Base-by-base conservation (phyloP, 805 yeast genomes). In the Saturnispora bothae region DNA sequence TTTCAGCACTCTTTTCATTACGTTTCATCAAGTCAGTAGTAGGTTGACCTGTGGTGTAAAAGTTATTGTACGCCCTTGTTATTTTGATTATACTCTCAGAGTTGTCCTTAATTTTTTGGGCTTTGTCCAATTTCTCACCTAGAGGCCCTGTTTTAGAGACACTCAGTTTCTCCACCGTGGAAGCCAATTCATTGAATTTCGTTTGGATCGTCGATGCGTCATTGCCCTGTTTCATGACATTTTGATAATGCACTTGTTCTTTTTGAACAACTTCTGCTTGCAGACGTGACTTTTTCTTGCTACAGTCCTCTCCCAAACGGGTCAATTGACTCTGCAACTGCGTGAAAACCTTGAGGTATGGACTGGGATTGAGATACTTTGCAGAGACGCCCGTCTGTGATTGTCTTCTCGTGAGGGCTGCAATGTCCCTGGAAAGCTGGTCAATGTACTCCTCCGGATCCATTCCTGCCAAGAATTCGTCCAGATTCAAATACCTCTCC, bases 391-490 rank as follows among this genome's bases (percentile, higher is more conserved):
- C 18, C 12, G 16, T n/a, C 26, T 10, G 28, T 29, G 27, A 12
- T 26, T 31, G 31, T 37, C 21, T 35, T 20, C 38, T 28, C 21
- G 23, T 20, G 5, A 19, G 9, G 7, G 34, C 41, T 7, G 41
- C 41, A 2, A 46, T 43, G 17, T 47, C 43, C 13, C 44, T 75
- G 44, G 88, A 73, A 46, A 88, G 63, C 50, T 75, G 80, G 53
- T 86, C 92, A 20, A 86, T 74, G 56, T 86, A 84, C 39, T 83
- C 89, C 43, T 78, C 71, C 3, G 83, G 83, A 0, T 86, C 72
- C 40, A 82, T 60, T 12, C 83, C 84, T 31, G 70, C 76, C 40
- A 80, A 63, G 48, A 78, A 80, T 50, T 76, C 73, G 45, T 78
- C 82, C 18, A 76, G 33, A 15, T 33, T 42, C 6, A 44, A 26